Evolutionary conservation across 495 filamentous ascomycete species (phyloP).

Genomic region (Hyaloscypha variabilis): DNA sequence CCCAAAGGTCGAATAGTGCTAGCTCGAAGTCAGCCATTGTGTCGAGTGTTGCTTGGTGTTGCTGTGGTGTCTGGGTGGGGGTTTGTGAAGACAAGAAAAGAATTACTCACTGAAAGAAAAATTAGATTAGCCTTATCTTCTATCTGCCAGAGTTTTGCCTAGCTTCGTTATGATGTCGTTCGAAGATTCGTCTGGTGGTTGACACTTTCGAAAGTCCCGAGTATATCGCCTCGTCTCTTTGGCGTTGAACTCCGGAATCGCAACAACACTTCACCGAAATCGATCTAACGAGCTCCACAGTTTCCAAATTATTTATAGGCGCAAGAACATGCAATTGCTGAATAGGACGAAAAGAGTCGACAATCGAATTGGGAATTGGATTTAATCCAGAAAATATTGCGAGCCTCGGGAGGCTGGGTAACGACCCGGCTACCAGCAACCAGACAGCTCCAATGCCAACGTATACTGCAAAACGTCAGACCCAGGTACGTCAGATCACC

Average conservation of each 20-base stretch:
- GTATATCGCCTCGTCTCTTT: background rate
- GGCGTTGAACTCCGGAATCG: background rate
- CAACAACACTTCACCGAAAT: background rate
- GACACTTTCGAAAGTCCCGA: background rate
- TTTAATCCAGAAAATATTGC: conserved; percentile 1
- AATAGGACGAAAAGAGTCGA: background rate
- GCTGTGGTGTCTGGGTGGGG: background rate
- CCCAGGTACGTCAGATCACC: conserved; percentile 9
- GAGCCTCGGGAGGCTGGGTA: conserved; percentile 1
- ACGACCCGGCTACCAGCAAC: background rate
- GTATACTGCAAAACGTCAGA: conserved; percentile 30
- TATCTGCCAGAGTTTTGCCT: background rate
- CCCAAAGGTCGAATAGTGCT: background rate
- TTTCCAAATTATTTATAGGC: background rate
- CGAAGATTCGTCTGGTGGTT: background rate
- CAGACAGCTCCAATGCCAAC: conserved; percentile 14
- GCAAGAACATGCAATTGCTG: conserved; percentile 5
- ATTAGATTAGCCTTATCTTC: background rate
- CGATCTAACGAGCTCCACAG: background rate
- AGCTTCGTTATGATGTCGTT: conserved; percentile 6
- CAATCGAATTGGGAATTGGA: background rate
- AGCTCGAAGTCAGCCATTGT: background rate
- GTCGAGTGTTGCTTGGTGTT: background rate
- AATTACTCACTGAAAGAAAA: conserved; percentile 1
- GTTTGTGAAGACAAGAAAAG: background rate